phyloP scores from a whole-genome alignment of 192 early-diverging fungal species.

The Coemansia sp. region DNA sequence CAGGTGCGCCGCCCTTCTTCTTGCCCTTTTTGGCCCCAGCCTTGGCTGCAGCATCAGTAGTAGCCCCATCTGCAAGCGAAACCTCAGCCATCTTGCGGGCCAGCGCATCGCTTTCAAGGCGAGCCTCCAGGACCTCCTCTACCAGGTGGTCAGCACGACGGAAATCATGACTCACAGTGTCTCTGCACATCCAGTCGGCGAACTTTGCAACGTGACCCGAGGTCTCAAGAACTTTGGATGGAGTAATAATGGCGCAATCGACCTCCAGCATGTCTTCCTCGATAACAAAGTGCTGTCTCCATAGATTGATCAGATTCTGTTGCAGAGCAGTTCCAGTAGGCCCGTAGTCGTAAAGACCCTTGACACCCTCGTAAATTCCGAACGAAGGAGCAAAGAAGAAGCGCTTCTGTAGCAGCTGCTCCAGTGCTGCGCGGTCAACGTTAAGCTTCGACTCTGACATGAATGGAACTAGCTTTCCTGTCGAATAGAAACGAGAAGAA shows the following conservation, averaged over 20 bases:
- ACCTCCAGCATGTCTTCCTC: constrained; percentile 99
- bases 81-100: constrained; percentile 58
- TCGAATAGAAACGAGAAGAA: constrained; percentile 16
- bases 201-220: constrained; percentile 99
- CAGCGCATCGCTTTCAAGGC: constrained; percentile 81
- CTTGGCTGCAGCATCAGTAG: constrained; percentile 27
- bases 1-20: constrained; percentile 70
- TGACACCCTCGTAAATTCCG: constrained; percentile 92
- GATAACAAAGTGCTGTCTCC: constrained; percentile 96
- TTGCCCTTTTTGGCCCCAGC: constrained; percentile 55
- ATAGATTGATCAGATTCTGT: constrained; percentile 83
- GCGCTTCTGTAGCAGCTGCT: constrained; percentile 79
- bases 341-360: constrained; percentile 97
- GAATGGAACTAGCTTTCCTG: constrained; percentile 19
- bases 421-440: constrained; percentile 65
- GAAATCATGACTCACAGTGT: constrained; percentile 87
- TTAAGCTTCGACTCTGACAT: constrained; percentile 39
- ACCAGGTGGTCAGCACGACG: constrained; percentile 98
- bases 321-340: constrained; percentile 91
- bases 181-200: constrained; percentile 97
- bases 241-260: constrained; percentile 97
- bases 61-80: constrained; percentile 22
- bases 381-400: constrained; percentile 98
- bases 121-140: constrained; percentile 86
- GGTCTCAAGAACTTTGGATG: constrained; percentile 90